Evolutionary conservation across 2,329 filamentous ascomycete genomes (phyloP).

Genomic region (Colletotrichum gloeosporioides): DNA sequence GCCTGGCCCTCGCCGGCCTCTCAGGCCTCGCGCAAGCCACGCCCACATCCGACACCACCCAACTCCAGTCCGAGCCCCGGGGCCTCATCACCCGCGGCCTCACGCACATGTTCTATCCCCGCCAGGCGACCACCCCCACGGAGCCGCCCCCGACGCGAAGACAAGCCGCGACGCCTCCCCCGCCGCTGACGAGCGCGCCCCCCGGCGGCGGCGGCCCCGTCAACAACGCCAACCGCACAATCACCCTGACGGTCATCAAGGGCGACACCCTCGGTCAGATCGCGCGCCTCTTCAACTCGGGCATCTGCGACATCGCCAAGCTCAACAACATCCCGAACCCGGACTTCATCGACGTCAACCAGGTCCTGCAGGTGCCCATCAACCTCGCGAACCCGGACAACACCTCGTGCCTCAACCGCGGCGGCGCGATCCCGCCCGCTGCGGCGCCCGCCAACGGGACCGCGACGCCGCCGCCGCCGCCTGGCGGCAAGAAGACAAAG

Average conservation of each 20-base stretch:
- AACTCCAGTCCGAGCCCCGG: not conserved
- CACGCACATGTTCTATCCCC: not conserved
- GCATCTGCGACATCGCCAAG: conserved; percentile 18
- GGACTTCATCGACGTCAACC: not conserved
- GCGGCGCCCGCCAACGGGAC: not conserved
- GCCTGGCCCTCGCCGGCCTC: not conserved
- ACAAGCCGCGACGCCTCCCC: not conserved
- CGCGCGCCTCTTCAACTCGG: conserved; percentile 11
- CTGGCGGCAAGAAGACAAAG: not conserved
- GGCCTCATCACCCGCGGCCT: not conserved
- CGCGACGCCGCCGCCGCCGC: not conserved
- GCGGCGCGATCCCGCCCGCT: not conserved
- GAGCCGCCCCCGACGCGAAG: not conserved
- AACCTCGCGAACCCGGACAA: conserved; percentile 14
- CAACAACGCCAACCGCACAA: conserved; percentile 1
- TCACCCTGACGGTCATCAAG: not conserved
- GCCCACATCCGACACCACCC: not conserved
- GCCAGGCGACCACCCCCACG: not conserved
- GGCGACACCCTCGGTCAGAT: conserved; percentile 12
- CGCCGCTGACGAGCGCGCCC: not conserved
- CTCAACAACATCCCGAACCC: conserved; percentile 10
- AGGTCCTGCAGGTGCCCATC: not conserved
- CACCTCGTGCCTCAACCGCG: conserved; percentile 3
- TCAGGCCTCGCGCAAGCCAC: not conserved
- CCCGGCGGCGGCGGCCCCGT: not conserved